Conservation (phyloP, 75 land plant species). For the Sequoiadendron giganteum region DNA sequence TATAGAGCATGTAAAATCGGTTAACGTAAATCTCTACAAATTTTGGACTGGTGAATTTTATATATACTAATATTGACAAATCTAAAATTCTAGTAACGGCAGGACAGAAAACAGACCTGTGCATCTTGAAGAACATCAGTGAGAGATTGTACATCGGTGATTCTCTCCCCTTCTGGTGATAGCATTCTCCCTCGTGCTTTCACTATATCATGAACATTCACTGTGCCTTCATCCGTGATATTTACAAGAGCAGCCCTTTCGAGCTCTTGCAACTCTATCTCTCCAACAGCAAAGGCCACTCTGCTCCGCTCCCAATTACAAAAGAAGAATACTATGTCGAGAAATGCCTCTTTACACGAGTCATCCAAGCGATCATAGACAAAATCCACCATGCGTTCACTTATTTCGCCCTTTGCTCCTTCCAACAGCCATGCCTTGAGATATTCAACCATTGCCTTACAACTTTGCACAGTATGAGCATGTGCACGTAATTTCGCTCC, state of each 20-base stretch:
- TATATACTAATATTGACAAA: too few species aligned
- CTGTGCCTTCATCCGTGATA: background rate
- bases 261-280: background rate
- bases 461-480: background rate
- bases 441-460: background rate
- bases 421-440: background rate
- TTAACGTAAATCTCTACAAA: background rate
- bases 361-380: background rate
- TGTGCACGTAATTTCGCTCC: background rate
- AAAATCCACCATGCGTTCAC: background rate
- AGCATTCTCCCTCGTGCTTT: background rate
- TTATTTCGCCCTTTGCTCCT: background rate
- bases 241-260: background rate
- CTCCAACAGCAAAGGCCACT: background rate
- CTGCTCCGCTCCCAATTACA: background rate
- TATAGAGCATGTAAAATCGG: too few species aligned
- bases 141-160: background rate
- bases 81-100: too few species aligned
- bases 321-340: background rate
- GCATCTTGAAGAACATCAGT: background rate
- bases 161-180: background rate
- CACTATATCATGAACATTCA: constrained; percentile 3
- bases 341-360: background rate
- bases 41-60: background rate
- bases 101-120: background rate